Conservation (phyloP, 1,284 basidiomycete species). For the Ganoderma multipileum region DNA sequence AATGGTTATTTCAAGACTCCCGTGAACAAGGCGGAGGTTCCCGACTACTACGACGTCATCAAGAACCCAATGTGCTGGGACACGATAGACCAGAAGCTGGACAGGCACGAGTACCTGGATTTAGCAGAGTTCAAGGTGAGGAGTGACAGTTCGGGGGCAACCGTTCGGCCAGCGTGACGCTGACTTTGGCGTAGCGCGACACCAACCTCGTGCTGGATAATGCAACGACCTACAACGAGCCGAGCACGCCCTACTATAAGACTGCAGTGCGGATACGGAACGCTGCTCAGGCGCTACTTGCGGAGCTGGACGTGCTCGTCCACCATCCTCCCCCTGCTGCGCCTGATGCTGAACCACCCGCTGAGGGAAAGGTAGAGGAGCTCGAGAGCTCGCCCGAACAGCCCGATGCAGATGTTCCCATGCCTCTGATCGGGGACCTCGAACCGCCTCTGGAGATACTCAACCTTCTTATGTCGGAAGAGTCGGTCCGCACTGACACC, state of each 20-base stretch:
- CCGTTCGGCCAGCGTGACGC: not conserved
- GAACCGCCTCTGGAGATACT: slow-evolving; percentile 70
- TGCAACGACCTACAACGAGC: slow-evolving; percentile 87
- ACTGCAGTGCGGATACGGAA: slow-evolving; percentile 75
- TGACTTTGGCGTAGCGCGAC: slow-evolving; percentile 64
- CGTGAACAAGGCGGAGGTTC: slow-evolving; percentile 81
- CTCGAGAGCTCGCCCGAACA: slow-evolving; percentile 9
- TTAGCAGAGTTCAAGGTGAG: slow-evolving; percentile 78
- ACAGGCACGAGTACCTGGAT: slow-evolving; percentile 81
- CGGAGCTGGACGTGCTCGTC: slow-evolving; percentile 53
- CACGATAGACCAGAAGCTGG: slow-evolving; percentile 81
- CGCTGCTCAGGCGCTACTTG: slow-evolving; percentile 63
- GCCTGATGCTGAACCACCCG: slow-evolving; percentile 30
- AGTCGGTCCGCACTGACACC: slow-evolving; percentile 57
- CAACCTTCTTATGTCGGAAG: slow-evolving; percentile 58
- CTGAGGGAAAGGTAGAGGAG: slow-evolving; percentile 23
- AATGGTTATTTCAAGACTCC: slow-evolving; percentile 81
- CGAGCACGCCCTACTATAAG: slow-evolving; percentile 77
- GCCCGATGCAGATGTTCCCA: slow-evolving; percentile 4
- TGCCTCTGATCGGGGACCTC: slow-evolving; percentile 63
- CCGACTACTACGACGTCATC: slow-evolving; percentile 93
- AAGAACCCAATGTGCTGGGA: slow-evolving; percentile 92
- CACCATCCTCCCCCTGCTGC: not conserved
- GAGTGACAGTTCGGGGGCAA: not conserved
- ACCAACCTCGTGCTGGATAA: slow-evolving; percentile 86